A percentile compares a stretch with the other conserved stretches of the same genome.
phyloP scores from a whole-genome alignment of 2,329 filamentous ascomycete species.

The Curvularia verruculosa region DNA sequence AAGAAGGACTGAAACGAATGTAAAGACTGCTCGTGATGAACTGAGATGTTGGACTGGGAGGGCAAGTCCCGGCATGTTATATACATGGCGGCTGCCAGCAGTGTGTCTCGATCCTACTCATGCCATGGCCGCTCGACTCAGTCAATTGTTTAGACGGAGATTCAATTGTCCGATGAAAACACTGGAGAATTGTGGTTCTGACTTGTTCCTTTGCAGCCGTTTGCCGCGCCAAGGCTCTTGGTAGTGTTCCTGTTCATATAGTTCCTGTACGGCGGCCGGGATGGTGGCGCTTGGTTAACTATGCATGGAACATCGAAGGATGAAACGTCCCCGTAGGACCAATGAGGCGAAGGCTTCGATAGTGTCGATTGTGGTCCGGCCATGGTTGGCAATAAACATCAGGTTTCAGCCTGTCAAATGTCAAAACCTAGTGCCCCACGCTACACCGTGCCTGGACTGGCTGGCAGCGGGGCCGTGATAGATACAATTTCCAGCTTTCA shows the following conservation, averaged over 20 bases:
- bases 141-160: constrained; percentile 4
- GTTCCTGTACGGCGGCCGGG: not conserved
- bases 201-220: not conserved
- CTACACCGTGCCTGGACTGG: not conserved
- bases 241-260: constrained; percentile 2
- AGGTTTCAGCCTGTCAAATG: constrained; percentile 1
- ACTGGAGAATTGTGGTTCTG: not conserved
- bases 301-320: not conserved
- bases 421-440: not conserved
- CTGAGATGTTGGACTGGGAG: not conserved
- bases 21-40: constrained; percentile 7
- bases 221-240: constrained; percentile 2
- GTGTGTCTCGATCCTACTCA: not conserved
- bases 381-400: constrained; percentile 2
- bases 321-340: not conserved
- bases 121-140: not conserved
- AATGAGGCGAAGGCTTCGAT: not conserved
- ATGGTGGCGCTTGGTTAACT: not conserved
- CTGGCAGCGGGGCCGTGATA: not conserved
- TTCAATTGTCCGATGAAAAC: constrained; percentile 2
- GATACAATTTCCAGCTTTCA: not conserved
- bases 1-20: constrained; percentile 7
- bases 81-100: not conserved
- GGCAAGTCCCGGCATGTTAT: not conserved
- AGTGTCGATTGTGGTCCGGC: not conserved